phyloP scores from a whole-genome alignment of 73 alveolate genomes.

The Paramecium octaurelia region DNA sequence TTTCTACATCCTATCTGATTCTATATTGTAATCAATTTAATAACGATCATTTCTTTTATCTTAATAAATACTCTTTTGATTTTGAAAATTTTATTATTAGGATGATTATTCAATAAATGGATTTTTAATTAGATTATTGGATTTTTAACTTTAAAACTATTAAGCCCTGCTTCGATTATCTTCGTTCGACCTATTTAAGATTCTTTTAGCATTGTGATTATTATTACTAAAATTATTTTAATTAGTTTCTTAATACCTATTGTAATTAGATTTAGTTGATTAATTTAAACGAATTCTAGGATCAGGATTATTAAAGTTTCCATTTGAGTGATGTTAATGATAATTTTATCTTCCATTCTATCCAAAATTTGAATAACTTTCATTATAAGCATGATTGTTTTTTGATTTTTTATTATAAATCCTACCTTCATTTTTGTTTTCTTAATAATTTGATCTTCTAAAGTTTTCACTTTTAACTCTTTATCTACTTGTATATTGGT shows the following conservation, averaged over 20 bases:
- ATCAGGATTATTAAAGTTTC: neutral
- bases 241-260: neutral
- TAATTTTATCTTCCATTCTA: neutral
- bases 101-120: neutral
- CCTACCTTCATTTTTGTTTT: neutral
- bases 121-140: neutral
- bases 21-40: neutral
- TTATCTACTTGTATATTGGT: neutral
- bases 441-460: neutral
- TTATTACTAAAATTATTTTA: neutral
- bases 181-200: neutral
- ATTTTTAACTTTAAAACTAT: neutral
- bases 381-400: neutral
- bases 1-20: neutral
- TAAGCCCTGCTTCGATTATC: neutral
- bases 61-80: neutral
- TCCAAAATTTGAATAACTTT: neutral
- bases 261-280: neutral
- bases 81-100: neutral
- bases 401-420: neutral
- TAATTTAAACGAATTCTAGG: neutral
- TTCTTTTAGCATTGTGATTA: neutral
- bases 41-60: neutral
- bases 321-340: neutral
- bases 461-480: neutral